Percentiles rank a stretch among this genome's conserved stretches.
These are phyloP conservation scores for Dalbergia oliveri DNA, from an alignment of 306 rosid species.

Conservation along the genomic window DNA sequence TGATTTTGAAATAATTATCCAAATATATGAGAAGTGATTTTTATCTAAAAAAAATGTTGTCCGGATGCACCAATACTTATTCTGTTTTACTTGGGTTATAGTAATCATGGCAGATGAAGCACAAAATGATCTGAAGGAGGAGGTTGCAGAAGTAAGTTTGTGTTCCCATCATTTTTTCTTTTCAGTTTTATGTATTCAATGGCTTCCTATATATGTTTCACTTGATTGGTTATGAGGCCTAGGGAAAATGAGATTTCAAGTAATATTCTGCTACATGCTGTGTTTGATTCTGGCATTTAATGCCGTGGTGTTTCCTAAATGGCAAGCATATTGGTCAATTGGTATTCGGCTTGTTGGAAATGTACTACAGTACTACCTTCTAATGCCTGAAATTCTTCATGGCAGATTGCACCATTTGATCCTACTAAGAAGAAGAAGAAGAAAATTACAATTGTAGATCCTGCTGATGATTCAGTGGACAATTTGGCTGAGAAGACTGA, in stretches of 20 bases:
- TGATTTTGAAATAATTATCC: too few species aligned
- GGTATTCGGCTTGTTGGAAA: slow-evolving; percentile 5
- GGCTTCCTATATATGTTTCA: neutral
- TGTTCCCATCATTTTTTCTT: neutral
- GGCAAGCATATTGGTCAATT: neutral
- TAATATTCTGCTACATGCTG: slow-evolving; percentile 1
- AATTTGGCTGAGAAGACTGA: slow-evolving; percentile 87
- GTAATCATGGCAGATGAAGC: slow-evolving; percentile 71
- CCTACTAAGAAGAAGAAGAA: slow-evolving; percentile 96
- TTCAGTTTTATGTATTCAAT: neutral
- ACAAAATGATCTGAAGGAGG: slow-evolving; percentile 67
- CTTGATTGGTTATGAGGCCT: neutral
- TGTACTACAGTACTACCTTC: neutral
- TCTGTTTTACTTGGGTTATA: slow-evolving; percentile 26
- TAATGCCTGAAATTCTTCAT: slow-evolving; percentile 24
- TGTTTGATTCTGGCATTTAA: slow-evolving; percentile 15
- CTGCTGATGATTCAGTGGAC: slow-evolving; percentile 81
- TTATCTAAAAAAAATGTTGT: too few species aligned
- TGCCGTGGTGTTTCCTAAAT: neutral
- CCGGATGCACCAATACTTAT: neutral
- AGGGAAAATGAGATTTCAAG: neutral
- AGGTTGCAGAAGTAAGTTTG: slow-evolving; percentile 67
- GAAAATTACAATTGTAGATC: slow-evolving; percentile 53
- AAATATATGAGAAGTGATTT: too few species aligned
- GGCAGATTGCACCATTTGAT: slow-evolving; percentile 89